phyloP scores from a whole-genome alignment of 139 green algal species.

The Dunaliella primolecta region DNA sequence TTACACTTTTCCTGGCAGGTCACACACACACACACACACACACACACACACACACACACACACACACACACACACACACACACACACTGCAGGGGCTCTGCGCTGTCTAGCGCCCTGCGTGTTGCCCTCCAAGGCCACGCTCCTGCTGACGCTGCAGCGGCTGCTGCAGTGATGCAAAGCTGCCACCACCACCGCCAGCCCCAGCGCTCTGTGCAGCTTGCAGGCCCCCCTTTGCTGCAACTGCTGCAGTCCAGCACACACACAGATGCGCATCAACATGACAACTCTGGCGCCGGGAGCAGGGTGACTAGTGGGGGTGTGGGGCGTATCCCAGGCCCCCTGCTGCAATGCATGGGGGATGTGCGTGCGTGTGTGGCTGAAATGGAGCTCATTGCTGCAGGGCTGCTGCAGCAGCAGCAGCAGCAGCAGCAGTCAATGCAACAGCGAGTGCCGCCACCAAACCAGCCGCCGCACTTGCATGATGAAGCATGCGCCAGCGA shows the following conservation, averaged over 20 bases:
- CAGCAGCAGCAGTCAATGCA: neutral
- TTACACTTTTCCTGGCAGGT: too few relatives aligned
- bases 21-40: too few relatives aligned
- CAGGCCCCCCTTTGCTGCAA: neutral
- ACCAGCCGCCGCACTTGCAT: neutral
- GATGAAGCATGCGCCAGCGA: neutral
- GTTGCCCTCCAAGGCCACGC: neutral
- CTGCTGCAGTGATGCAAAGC: too few relatives aligned
- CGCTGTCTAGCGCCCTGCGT: neutral
- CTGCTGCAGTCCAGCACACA: neutral
- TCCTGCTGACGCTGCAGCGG: too few relatives aligned
- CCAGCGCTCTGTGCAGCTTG: neutral
- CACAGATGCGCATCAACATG: too few relatives aligned
- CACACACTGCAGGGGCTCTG: neutral
- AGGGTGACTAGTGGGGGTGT: too few relatives aligned
- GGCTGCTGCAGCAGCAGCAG: neutral
- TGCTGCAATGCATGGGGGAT: neutral
- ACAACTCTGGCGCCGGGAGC: too few relatives aligned
- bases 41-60: too few relatives aligned
- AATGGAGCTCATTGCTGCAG: neutral
- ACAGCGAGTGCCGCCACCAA: neutral
- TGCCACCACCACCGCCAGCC: too few relatives aligned
- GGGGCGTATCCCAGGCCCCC: too few relatives aligned
- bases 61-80: too few relatives aligned
- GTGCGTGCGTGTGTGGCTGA: neutral